Evolutionary conservation across 2,329 filamentous ascomycete species (phyloP).

Genomic region (Colletotrichum sp.): DNA sequence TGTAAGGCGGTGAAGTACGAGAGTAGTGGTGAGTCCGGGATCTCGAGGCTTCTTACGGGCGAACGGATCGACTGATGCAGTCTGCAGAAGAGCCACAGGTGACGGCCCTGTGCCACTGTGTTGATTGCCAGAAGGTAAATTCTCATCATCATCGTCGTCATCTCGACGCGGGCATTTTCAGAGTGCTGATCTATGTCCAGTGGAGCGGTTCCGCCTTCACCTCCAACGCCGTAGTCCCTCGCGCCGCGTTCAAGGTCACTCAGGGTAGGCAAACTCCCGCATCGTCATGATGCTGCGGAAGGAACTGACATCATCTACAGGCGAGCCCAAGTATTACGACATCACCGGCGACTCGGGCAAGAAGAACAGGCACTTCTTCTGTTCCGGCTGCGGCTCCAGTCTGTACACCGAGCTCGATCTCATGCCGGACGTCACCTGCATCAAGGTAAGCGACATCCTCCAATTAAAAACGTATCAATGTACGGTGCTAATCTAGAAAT

Average conservation of each 20-base stretch:
- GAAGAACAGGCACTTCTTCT: slow-evolving; percentile 62
- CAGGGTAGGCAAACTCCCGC: slow-evolving; percentile 40
- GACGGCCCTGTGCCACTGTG: slow-evolving; percentile 57
- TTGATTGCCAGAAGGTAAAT: slow-evolving; percentile 59
- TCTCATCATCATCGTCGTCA: neutral
- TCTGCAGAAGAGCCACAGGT: slow-evolving; percentile 41
- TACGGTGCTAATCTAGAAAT: neutral
- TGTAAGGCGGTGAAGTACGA: slow-evolving; percentile 38
- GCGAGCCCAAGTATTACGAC: slow-evolving; percentile 53
- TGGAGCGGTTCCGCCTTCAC: slow-evolving; percentile 61
- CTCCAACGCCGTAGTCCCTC: slow-evolving; percentile 56
- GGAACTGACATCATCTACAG: slow-evolving; percentile 27
- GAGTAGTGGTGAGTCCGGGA: slow-evolving; percentile 32
- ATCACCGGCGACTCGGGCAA: slow-evolving; percentile 54
- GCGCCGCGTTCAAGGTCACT: slow-evolving; percentile 50
- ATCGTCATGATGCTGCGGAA: rapidly evolving
- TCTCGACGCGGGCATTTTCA: neutral
- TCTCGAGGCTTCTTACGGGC: neutral
- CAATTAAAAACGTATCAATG: rapidly evolving
- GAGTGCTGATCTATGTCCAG: slow-evolving; percentile 23
- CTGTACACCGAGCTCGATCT: slow-evolving; percentile 58
- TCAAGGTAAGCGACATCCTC: slow-evolving; percentile 39
- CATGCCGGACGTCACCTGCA: slow-evolving; percentile 52
- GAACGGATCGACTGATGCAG: neutral
- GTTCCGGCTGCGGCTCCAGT: slow-evolving; percentile 53